Conservation (phyloP, 176 grass and related monocot genomes). For the Typha latifolia region DNA sequence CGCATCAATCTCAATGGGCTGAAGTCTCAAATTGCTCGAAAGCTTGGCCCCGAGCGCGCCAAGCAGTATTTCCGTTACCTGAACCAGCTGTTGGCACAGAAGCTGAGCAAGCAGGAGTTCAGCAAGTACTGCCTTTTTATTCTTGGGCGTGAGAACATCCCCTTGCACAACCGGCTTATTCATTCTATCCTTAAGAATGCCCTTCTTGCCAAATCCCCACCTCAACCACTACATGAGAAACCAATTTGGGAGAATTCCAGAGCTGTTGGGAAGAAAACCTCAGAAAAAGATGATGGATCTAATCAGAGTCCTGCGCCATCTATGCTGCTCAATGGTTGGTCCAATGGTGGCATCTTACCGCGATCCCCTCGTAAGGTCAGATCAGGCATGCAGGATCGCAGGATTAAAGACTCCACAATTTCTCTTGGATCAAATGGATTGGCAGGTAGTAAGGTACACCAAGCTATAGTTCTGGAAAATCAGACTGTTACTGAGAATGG, state of each 20-base stretch:
- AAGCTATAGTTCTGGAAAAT: slow-evolving; percentile 7
- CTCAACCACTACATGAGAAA: slow-evolving; percentile 10
- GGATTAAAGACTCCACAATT: slow-evolving; percentile 18
- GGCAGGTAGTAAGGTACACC: slow-evolving; percentile 22
- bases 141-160: slow-evolving; percentile 62
- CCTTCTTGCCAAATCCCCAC: slow-evolving; percentile 34
- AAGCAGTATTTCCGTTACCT: slow-evolving; percentile 69
- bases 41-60: slow-evolving; percentile 50
- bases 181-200: slow-evolving; percentile 70
- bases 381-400: no score
- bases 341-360: no score
- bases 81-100: slow-evolving; percentile 59
- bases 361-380: no score
- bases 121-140: slow-evolving; percentile 50
- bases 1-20: slow-evolving; percentile 66
- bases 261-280: not conserved
- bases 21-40: slow-evolving; percentile 61
- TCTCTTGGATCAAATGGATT: slow-evolving; percentile 18
- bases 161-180: slow-evolving; percentile 80
- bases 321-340: no score
- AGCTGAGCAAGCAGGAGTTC: slow-evolving; percentile 74
- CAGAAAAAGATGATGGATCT: no score
- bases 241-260: not conserved
- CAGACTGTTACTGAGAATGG: slow-evolving; percentile 23
- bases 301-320: no score